These are phyloP conservation scores for Lasiodiplodia gonubiensis DNA, from an alignment of 2,329 filamentous ascomycete genomes.

Conservation along the genomic window DNA sequence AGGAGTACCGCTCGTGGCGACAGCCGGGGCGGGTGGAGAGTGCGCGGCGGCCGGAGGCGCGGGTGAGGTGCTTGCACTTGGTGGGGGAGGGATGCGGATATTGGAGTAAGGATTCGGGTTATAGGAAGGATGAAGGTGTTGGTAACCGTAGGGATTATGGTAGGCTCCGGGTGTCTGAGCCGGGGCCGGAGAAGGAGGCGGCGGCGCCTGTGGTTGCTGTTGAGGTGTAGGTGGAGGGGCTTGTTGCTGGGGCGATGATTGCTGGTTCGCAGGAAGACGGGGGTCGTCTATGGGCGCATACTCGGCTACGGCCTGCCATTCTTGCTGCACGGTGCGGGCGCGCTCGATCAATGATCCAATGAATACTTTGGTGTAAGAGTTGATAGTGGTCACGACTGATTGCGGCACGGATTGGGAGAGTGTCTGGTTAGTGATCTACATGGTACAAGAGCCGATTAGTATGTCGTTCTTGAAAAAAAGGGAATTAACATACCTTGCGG, in stretches of 20 bases:
- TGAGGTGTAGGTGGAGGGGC: conserved; percentile 14
- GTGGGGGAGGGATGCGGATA: conserved; percentile 22
- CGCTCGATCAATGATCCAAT: conserved; percentile 76
- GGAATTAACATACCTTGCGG: conserved; percentile 59
- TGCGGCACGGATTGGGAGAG: conserved; percentile 78
- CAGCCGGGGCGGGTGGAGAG: neutral
- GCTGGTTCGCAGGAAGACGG: conserved; percentile 42
- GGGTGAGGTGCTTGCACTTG: conserved; percentile 11
- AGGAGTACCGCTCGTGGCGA: neutral
- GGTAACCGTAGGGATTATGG: conserved; percentile 37
- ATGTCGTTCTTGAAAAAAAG: neutral
- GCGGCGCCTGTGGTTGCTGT: conserved; percentile 37
- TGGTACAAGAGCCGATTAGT: neutral
- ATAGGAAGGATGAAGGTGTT: conserved; percentile 18
- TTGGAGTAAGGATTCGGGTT: conserved; percentile 24
- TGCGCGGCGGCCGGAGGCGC: neutral
- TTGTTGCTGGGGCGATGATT: conserved; percentile 17
- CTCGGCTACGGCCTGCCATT: conserved; percentile 66
- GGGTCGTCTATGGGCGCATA: conserved; percentile 61
- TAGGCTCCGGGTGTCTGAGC: conserved; percentile 33
- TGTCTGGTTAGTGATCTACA: conserved; percentile 75
- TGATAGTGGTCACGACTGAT: conserved; percentile 76
- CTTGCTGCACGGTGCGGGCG: conserved; percentile 71
- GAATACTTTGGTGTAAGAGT: conserved; percentile 77
- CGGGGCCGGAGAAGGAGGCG: conserved; percentile 40